A percentile compares a stretch with the other conserved stretches of the same genome.
phyloP scores from a whole-genome alignment of 2,329 filamentous ascomycete species.

The Xylariaceae sp. region DNA sequence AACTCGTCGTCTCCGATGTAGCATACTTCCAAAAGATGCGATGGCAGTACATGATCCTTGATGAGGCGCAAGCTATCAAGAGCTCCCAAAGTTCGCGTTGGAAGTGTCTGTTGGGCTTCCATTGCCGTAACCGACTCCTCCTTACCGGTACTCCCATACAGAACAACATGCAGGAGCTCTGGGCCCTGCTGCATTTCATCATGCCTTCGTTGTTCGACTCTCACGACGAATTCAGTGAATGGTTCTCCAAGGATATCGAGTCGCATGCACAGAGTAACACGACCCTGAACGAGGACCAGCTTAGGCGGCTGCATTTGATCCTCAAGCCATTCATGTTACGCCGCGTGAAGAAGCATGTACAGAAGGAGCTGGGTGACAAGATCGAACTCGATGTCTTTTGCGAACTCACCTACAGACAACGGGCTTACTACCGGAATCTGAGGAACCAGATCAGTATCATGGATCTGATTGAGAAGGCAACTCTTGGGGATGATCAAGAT shows the following conservation, averaged over 20 bases:
- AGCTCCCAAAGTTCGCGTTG: conserved; percentile 94
- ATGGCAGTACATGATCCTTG: conserved; percentile 99
- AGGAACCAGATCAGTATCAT: conserved; percentile 98
- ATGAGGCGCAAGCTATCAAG: conserved; percentile 98
- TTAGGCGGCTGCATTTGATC: conserved; percentile 97
- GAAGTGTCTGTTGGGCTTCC: conserved; percentile 93
- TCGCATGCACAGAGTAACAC: conserved; percentile 98
- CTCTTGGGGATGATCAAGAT: conserved; percentile 90
- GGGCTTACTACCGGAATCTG: conserved; percentile 88
- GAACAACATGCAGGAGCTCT: conserved; percentile 99
- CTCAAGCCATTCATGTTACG: conserved; percentile 99
- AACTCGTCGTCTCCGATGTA: conserved; percentile 93
- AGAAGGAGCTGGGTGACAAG: conserved; percentile 98
- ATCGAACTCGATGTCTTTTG: conserved; percentile 97
- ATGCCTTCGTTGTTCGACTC: conserved; percentile 99
- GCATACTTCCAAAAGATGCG: conserved; percentile 99
- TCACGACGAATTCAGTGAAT: conserved; percentile 89
- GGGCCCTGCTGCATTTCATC: conserved; percentile 97
- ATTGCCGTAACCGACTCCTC: conserved; percentile 90
- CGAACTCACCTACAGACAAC: conserved; percentile 92
- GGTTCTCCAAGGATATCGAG: conserved; percentile 96
- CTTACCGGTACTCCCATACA: conserved; percentile 97
- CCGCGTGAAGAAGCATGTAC: conserved; percentile 99
- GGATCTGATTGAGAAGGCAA: conserved; percentile 97
- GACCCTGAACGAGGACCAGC: conserved; percentile 98